Conservation (phyloP, 148 eudicot species). For the Rhododendron ovatum region DNA sequence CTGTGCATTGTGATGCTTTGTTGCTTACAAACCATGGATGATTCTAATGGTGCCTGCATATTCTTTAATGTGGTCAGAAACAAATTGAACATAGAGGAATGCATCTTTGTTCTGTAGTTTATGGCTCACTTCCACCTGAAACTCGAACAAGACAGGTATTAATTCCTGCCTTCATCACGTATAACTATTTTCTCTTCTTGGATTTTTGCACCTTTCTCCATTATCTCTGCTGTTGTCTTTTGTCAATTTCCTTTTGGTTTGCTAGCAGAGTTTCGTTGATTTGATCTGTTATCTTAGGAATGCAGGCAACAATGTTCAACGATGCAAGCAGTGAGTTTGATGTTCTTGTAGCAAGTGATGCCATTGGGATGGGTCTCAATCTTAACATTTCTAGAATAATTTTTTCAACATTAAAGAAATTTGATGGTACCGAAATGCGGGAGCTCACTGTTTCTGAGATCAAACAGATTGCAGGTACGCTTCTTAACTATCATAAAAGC, state of each 20-base stretch:
- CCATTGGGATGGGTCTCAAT: conserved; percentile 99
- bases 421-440: conserved; percentile 74
- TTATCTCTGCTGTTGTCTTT: background rate
- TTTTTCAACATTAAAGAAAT: conserved; percentile 75
- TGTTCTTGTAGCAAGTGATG: conserved; percentile 99
- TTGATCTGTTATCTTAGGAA: conserved; percentile 36
- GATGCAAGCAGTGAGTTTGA: conserved; percentile 87
- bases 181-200: background rate
- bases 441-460: conserved; percentile 84
- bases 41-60: background rate
- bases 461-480: conserved; percentile 90
- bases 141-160: conserved; percentile 94
- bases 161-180: conserved; percentile 2
- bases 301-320: conserved; percentile 97
- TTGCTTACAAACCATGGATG: background rate
- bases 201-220: background rate
- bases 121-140: conserved; percentile 94
- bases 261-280: conserved; percentile 20
- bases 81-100: conserved; percentile 57
- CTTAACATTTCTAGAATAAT: conserved; percentile 88
- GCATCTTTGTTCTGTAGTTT: conserved; percentile 97
- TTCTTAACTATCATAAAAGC: background rate
- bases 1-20: background rate
- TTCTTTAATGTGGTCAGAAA: conserved; percentile 40
- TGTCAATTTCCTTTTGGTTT: background rate